Conservation (phyloP, 164 flowering plant genomes). For the Nymphaea thermarum region DNA sequence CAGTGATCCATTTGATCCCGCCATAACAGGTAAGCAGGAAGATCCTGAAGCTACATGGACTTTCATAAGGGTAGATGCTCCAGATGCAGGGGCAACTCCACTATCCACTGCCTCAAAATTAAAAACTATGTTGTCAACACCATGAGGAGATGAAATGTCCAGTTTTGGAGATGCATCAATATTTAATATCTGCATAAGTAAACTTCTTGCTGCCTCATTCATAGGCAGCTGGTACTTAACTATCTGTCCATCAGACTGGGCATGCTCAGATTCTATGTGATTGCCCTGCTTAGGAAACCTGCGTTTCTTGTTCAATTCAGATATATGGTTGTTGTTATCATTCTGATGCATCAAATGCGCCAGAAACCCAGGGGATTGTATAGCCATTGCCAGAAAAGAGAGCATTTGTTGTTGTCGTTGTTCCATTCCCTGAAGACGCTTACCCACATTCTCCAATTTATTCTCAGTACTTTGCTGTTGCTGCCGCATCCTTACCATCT, state of each 20-base stretch:
- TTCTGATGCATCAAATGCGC: slow-evolving; percentile 28
- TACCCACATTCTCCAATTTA: slow-evolving; percentile 28
- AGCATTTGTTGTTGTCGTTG: slow-evolving; percentile 56
- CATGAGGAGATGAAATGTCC: slow-evolving; percentile 15
- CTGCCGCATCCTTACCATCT: slow-evolving; percentile 45
- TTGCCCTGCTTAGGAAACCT: slow-evolving; percentile 42
- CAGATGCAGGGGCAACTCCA: background rate
- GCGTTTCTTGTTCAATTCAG: slow-evolving; percentile 34
- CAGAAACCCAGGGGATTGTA: slow-evolving; percentile 38
- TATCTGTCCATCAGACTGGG: slow-evolving; percentile 29
- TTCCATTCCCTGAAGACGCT: slow-evolving; percentile 34
- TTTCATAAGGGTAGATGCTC: too few relatives aligned
- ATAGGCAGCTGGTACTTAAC: slow-evolving; percentile 49
- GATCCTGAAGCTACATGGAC: too few relatives aligned
- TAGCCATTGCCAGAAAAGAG: slow-evolving; percentile 54
- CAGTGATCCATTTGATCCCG: background rate
- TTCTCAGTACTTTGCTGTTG: slow-evolving; percentile 41
- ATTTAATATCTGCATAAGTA: slow-evolving; percentile 43
- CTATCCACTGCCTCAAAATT: background rate
- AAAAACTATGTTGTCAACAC: slow-evolving; percentile 4
- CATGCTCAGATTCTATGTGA: slow-evolving; percentile 7
- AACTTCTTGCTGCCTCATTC: slow-evolving; percentile 56
- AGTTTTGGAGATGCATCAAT: slow-evolving; percentile 23
- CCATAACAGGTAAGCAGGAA: background rate
- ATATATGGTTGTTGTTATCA: slow-evolving; percentile 12